Conservation (phyloP, 441 rosid genomes). For the Breynia disticha region DNA sequence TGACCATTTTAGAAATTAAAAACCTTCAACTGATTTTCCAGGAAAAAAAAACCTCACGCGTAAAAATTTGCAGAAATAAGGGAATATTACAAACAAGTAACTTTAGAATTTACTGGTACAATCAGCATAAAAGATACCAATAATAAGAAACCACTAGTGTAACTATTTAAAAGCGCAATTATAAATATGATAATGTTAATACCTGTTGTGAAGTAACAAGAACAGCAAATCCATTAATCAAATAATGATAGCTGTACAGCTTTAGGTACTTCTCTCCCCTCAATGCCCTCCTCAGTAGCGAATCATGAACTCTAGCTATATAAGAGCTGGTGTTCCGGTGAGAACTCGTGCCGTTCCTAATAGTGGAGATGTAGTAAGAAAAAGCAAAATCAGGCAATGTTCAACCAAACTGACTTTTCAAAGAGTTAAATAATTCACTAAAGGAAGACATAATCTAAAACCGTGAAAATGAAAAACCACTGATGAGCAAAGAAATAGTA, state of each 20-base stretch:
- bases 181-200: constrained; percentile 19
- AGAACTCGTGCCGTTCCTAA: constrained; percentile 46
- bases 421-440: neutral
- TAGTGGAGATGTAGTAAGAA: no score
- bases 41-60: neutral
- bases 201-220: constrained; percentile 39
- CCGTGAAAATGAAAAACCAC: constrained; percentile 10
- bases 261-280: constrained; percentile 69
- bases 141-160: neutral
- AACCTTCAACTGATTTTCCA: neutral
- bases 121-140: neutral
- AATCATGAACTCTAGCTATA: constrained; percentile 71
- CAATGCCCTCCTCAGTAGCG: constrained; percentile 49
- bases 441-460: neutral
- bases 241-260: constrained; percentile 47
- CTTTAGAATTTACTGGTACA: neutral
- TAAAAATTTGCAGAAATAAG: neutral
- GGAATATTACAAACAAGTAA: neutral
- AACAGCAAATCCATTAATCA: constrained; percentile 50
- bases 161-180: constrained; percentile 18
- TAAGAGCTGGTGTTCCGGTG: constrained; percentile 31
- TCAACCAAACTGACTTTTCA: neutral
- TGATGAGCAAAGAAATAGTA: no score
- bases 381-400: constrained; percentile 11
- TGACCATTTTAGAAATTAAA: constrained; percentile 6